phyloP scores from a whole-genome alignment of 768 basidiomycete species.

The Hericium erinaceus region DNA sequence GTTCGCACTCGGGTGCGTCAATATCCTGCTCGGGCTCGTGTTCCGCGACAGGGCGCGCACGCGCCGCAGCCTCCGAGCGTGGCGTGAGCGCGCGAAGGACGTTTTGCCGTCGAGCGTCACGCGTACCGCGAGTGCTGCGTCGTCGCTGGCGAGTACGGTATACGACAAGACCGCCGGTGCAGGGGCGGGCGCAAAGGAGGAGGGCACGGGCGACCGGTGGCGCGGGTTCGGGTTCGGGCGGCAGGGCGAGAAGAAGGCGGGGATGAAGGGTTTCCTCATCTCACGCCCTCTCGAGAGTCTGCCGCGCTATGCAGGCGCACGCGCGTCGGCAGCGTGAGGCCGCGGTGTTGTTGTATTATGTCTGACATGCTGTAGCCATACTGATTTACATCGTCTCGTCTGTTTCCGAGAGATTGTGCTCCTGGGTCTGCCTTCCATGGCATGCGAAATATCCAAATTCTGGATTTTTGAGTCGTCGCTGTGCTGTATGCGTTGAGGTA shows the following conservation, averaged over 20 bases:
- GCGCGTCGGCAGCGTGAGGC: background rate
- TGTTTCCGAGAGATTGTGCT: too few relatives aligned
- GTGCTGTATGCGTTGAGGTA: too few relatives aligned
- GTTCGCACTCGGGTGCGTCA: slow-evolving; percentile 74
- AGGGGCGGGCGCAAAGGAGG: background rate
- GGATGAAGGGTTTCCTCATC: slow-evolving; percentile 37
- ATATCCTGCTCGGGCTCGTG: slow-evolving; percentile 74
- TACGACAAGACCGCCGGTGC: slow-evolving; percentile 5
- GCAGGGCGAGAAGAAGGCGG: slow-evolving; percentile 68
- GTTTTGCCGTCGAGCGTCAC: slow-evolving; percentile 41
- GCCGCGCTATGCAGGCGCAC: slow-evolving; percentile 6
- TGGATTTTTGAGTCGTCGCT: too few relatives aligned
- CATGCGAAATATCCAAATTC: too few relatives aligned
- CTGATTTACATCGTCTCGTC: too few relatives aligned
- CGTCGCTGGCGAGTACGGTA: slow-evolving; percentile 4
- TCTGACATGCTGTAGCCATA: too few relatives aligned
- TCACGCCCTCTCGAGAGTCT: slow-evolving; percentile 10
- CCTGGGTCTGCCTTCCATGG: too few relatives aligned
- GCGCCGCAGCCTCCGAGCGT: slow-evolving; percentile 57
- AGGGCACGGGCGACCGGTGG: slow-evolving; percentile 1
- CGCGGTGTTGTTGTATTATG: too few relatives aligned
- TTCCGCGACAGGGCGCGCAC: slow-evolving; percentile 62
- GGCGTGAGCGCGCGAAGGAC: slow-evolving; percentile 50
- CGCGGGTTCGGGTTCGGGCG: slow-evolving; percentile 70
- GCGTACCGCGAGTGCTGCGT: slow-evolving; percentile 6